Evolutionary conservation across 2,329 filamentous ascomycete species (phyloP), one percentile per base, ranked within the genome.

Genomic region (Aureobasidium namibiae): DNA sequence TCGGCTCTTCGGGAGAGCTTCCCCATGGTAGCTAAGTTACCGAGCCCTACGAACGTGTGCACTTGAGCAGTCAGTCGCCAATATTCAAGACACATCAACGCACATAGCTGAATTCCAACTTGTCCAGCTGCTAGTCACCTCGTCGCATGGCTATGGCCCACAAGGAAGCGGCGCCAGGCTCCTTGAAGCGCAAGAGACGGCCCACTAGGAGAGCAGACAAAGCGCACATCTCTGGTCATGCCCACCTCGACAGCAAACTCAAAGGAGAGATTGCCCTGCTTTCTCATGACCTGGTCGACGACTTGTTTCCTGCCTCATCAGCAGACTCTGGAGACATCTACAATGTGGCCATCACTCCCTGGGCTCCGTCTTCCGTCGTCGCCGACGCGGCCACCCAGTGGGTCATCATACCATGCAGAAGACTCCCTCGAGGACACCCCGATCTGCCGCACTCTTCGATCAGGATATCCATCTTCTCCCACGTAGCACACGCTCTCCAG

Each of bases 241-340:
- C 97, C 53, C 82, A 95, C 38, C 83, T 96, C 60, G 91, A 96
- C 73, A 88, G 91, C 69, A 87, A 88, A 71, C 80, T 95, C 67
- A 89, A 87, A 74, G 90, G 89, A 56, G 90, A 96, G 69, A 81
- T 92, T 62, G 94, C 91, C 63, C 82, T 94, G 64, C 74, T 97
- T 56, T 96, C 92, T 13, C 87, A 90, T 67, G 90, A 96, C 72
- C 80, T 99, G 54, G 90, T 92, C 67, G 78, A 81, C 48, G 88
- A 95, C 69, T 80, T 97, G 54, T 91, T 95, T 74, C 85, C 89
- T 4, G 59, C 11, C 38, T 54, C 38, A 4, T 54, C n/a, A 11
- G 16, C 38, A 53, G 61, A 56, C 60, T 36, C 16, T 23, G 56
- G 16, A 24, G 54, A 61, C 8, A 39, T 58, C 21, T 42, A 44